Evolutionary conservation across 176 grass and related monocot species (phyloP).

Genomic region (Ensete ventricosum): DNA sequence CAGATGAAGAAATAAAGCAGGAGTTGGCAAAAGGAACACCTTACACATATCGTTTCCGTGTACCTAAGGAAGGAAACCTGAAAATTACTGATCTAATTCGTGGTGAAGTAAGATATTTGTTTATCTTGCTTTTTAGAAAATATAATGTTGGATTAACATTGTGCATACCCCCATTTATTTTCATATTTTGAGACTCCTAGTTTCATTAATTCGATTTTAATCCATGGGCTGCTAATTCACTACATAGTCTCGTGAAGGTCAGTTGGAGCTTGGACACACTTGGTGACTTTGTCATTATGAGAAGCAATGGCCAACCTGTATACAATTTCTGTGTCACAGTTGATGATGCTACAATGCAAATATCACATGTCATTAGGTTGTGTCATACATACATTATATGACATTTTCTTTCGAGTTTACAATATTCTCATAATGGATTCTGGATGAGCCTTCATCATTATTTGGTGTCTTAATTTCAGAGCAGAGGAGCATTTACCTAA

Average conservation of each 20-base stretch:
- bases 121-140: neutral
- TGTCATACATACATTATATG: neutral
- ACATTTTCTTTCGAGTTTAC: neutral
- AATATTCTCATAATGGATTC: neutral
- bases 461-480: constrained; percentile 28
- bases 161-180: too few species aligned
- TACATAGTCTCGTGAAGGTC: constrained; percentile 93
- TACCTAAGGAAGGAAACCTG: constrained; percentile 67
- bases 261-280: constrained; percentile 87
- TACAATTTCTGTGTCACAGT: constrained; percentile 99
- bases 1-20: constrained; percentile 55
- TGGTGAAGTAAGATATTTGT: constrained; percentile 53
- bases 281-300: constrained; percentile 97
- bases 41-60: constrained; percentile 86
- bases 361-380: constrained; percentile 94
- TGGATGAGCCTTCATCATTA: neutral
- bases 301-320: constrained; percentile 97
- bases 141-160: too few species aligned
- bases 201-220: neutral
- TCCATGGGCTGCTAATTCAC: constrained; percentile 29
- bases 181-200: too few species aligned
- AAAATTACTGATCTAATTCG: constrained; percentile 95
- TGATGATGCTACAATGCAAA: constrained; percentile 87
- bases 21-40: constrained; percentile 75
- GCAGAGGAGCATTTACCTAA: constrained; percentile 99